A percentile compares a stretch with the other conserved stretches of the same genome.
Evolutionary conservation across 2,329 filamentous ascomycete genomes (phyloP).

Genomic region (Aspergillus carbonarius): DNA sequence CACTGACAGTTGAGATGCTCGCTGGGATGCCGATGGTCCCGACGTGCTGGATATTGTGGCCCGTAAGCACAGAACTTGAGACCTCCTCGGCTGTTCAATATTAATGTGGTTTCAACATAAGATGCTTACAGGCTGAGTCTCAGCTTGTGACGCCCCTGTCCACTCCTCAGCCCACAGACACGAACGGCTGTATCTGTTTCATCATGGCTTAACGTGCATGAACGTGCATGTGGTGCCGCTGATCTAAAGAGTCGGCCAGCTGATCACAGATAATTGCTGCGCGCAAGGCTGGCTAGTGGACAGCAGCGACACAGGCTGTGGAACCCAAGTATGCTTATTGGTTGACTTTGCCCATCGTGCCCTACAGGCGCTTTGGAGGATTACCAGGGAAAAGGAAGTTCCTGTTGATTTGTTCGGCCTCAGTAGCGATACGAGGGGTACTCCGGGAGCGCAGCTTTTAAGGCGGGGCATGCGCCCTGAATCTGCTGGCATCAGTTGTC

Average conservation of each 20-base stretch:
- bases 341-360: neutral
- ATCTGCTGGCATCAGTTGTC: neutral
- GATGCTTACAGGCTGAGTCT: neutral
- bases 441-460: neutral
- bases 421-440: conserved; percentile 3
- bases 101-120: neutral
- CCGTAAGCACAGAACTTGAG: neutral
- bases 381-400: neutral
- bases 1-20: neutral
- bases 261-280: neutral
- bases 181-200: neutral
- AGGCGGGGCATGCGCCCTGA: neutral
- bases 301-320: neutral
- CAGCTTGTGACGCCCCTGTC: neutral
- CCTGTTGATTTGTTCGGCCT: conserved; percentile 6
- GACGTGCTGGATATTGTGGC: neutral
- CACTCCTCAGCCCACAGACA: neutral
- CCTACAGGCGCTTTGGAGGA: neutral
- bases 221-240: neutral
- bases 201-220: neutral
- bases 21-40: neutral
- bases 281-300: neutral
- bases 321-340: neutral
- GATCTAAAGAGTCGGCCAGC: neutral
- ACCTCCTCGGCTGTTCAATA: neutral